Percentiles rank a stretch among this genome's conserved stretches.
These are phyloP conservation scores for Ramaria sp. DNA, from an alignment of 768 basidiomycete genomes.

Conservation along the genomic window DNA sequence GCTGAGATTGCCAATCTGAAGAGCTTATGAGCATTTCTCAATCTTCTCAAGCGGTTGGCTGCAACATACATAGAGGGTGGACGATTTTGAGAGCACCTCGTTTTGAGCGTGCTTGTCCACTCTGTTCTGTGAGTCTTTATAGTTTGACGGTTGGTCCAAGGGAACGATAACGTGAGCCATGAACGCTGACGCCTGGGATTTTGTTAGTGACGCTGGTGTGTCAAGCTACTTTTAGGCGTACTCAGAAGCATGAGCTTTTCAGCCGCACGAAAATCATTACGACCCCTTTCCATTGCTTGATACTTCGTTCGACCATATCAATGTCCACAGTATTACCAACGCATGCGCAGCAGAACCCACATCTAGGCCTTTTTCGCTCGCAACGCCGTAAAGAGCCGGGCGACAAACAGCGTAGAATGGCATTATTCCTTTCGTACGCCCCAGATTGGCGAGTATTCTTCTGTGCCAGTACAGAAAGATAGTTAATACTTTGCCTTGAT, in stretches of 20 bases:
- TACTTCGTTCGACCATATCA: background rate
- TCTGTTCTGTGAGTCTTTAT: constrained; percentile 86
- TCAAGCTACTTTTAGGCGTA: too few relatives aligned
- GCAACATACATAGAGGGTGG: constrained; percentile 78
- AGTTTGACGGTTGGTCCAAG: constrained; percentile 92
- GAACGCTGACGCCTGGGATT: too few relatives aligned
- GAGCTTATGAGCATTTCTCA: background rate
- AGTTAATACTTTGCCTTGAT: background rate
- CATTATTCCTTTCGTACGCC: constrained; percentile 51
- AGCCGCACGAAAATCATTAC: too few relatives aligned
- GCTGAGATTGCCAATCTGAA: constrained; percentile 82
- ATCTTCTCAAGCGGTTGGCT: constrained; percentile 11
- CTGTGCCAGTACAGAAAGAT: background rate
- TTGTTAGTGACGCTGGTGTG: too few relatives aligned
- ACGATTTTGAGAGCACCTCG: constrained; percentile 72
- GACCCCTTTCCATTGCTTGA: too few relatives aligned
- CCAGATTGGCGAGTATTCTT: constrained; percentile 56
- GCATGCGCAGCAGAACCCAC: background rate
- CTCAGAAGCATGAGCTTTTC: too few relatives aligned
- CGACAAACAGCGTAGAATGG: constrained; percentile 20
- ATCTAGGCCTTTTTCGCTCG: background rate
- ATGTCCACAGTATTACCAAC: background rate
- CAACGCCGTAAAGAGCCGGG: background rate
- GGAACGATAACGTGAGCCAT: constrained; percentile 82
- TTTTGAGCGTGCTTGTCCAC: constrained; percentile 72